These are phyloP conservation scores for Fragosphaeria purpurea DNA, from an alignment of 2,329 filamentous ascomycete genomes.

Conservation along the genomic window DNA sequence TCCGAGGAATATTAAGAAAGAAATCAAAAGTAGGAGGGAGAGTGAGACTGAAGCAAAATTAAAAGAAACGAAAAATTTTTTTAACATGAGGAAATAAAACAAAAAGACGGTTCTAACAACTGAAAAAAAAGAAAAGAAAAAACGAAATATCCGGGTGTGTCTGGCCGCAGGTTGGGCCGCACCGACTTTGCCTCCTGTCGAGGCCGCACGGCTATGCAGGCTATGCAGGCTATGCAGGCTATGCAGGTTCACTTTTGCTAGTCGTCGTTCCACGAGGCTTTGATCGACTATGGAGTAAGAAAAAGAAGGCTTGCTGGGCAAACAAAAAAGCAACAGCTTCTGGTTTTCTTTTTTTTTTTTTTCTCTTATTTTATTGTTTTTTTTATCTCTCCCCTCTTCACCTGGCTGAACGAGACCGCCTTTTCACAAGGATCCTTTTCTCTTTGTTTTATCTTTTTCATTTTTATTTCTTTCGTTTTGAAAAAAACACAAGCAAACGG, in stretches of 20 bases:
- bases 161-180: slow-evolving; percentile 12
- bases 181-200: slow-evolving; percentile 6
- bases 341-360: not conserved
- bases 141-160: not conserved
- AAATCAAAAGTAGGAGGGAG: not conserved
- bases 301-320: no score
- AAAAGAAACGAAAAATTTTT: not conserved
- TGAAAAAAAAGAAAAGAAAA: not conserved
- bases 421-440: no score
- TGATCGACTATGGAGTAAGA: no score
- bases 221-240: no score
- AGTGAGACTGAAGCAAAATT: not conserved
- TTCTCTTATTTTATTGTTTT: not conserved
- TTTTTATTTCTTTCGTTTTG: no score
- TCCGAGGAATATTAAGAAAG: not conserved
- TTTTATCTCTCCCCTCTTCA: not conserved
- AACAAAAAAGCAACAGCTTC: no score
- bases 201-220: no score
- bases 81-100: not conserved
- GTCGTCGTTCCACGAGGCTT: no score
- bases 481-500: no score
- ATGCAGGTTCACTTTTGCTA: no score
- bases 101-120: not conserved
- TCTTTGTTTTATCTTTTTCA: no score
- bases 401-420: no score